Conservation (phyloP, 2,329 filamentous ascomycete genomes). For the Helicocarpus griseus region DNA sequence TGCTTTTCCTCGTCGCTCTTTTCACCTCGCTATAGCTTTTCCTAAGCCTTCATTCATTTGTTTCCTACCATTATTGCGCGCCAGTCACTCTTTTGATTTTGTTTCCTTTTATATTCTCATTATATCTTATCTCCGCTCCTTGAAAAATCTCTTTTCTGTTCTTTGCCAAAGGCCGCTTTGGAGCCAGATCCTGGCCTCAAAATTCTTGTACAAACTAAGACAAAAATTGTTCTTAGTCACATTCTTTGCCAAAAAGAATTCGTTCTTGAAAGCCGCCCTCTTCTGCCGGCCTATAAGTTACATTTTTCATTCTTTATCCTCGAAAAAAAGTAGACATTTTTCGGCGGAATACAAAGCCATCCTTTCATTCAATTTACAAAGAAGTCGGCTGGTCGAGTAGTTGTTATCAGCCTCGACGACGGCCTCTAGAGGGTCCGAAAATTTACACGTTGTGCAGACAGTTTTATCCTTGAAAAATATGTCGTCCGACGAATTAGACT, state of each 20-base stretch:
- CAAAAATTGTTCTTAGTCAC: neutral
- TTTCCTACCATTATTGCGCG: neutral
- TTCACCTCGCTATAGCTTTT: neutral
- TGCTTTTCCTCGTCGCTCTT: conserved; percentile 1
- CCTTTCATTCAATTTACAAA: neutral
- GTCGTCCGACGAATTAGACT: neutral
- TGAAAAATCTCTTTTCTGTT: conserved; percentile 1
- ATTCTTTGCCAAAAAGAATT: neutral
- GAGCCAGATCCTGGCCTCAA: neutral
- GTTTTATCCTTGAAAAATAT: neutral
- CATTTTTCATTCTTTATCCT: neutral
- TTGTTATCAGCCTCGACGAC: neutral
- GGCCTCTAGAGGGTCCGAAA: neutral
- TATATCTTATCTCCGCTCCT: neutral
- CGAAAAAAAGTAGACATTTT: neutral
- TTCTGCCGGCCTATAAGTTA: neutral
- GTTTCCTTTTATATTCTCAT: neutral
- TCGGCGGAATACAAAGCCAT: neutral
- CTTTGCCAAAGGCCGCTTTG: neutral
- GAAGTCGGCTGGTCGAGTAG: neutral
- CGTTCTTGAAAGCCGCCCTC: neutral
- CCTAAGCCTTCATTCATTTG: neutral
- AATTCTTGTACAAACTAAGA: neutral
- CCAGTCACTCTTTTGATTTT: conserved; percentile 5
- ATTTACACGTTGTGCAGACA: neutral